phyloP scores from a whole-genome alignment of 179 eudicot genomes.

The Corrigiola litoralis region DNA sequence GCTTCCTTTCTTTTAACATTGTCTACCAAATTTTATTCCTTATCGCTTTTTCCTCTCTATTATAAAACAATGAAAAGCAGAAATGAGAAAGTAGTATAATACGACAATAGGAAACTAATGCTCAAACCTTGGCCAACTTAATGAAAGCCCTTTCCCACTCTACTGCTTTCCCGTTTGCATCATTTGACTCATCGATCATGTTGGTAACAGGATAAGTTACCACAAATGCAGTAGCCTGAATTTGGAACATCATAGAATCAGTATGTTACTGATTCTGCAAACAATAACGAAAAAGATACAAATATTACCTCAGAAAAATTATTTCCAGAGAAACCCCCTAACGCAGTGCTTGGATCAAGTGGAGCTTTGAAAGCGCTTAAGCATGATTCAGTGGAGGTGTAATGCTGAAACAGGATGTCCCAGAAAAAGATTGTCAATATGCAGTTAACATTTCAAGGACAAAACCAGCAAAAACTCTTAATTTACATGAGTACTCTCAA shows the following conservation, averaged over 20 bases:
- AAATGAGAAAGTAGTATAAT: neutral
- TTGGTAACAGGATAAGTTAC: slow-evolving; percentile 94
- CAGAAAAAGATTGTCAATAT: slow-evolving; percentile 14
- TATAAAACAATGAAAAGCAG: too few relatives aligned
- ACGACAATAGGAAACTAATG: neutral
- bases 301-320: slow-evolving; percentile 74
- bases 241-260: slow-evolving; percentile 10
- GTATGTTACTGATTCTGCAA: slow-evolving; percentile 7
- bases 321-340: slow-evolving; percentile 87
- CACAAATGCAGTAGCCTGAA: slow-evolving; percentile 89
- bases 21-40: too few relatives aligned
- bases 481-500: slow-evolving; percentile 1
- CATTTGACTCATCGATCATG: slow-evolving; percentile 57
- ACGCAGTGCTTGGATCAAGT: slow-evolving; percentile 88
- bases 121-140: slow-evolving; percentile 80
- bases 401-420: slow-evolving; percentile 49
- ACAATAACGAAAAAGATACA: neutral
- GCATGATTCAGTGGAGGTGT: slow-evolving; percentile 73
- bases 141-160: slow-evolving; percentile 97
- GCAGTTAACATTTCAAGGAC: too few relatives aligned
- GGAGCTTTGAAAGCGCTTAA: slow-evolving; percentile 94
- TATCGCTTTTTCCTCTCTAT: too few relatives aligned
- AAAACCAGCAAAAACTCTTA: too few relatives aligned
- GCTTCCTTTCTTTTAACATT: too few relatives aligned
- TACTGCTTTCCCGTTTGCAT: slow-evolving; percentile 55